These are phyloP conservation scores for Tanacetum coccineum DNA, from an alignment of 129 eudicot genomes.

Conservation along the genomic window DNA sequence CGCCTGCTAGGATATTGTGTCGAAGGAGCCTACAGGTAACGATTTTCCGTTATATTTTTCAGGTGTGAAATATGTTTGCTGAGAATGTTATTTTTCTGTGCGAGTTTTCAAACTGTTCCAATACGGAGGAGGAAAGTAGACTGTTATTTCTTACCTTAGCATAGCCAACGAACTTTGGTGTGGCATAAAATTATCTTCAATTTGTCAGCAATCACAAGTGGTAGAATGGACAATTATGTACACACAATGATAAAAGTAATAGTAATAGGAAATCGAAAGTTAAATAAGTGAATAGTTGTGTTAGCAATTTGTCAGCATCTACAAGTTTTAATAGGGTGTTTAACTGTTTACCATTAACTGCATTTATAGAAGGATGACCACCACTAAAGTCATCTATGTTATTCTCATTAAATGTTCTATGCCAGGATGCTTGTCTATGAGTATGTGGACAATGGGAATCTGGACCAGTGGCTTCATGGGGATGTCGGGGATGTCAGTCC, in stretches of 20 bases:
- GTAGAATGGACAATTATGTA: background rate
- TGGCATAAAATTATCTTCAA: background rate
- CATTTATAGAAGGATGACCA: background rate
- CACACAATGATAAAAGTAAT: background rate
- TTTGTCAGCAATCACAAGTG: too few relatives aligned
- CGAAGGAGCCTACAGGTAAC: constrained; percentile 95
- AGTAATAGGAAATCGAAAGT: background rate
- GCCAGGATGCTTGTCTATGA: constrained; percentile 96
- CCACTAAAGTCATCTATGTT: background rate
- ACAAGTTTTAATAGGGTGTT: background rate
- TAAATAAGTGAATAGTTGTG: background rate
- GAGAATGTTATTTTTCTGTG: too few relatives aligned
- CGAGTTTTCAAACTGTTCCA: too few relatives aligned
- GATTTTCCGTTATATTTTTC: too few relatives aligned
- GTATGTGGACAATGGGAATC: constrained; percentile 87
- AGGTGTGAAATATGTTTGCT: too few relatives aligned
- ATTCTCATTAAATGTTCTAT: background rate
- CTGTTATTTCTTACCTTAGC: too few relatives aligned
- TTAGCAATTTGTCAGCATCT: background rate
- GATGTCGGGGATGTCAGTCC: constrained; percentile 93
- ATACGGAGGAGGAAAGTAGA: too few relatives aligned
- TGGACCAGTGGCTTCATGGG: constrained; percentile 99
- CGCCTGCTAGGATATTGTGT: constrained; percentile 91
- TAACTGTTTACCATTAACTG: background rate
- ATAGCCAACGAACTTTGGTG: background rate